These are phyloP conservation scores for Crithidia brevicula DNA, from an alignment of 208 protist genomes.

Conservation along the genomic window DNA sequence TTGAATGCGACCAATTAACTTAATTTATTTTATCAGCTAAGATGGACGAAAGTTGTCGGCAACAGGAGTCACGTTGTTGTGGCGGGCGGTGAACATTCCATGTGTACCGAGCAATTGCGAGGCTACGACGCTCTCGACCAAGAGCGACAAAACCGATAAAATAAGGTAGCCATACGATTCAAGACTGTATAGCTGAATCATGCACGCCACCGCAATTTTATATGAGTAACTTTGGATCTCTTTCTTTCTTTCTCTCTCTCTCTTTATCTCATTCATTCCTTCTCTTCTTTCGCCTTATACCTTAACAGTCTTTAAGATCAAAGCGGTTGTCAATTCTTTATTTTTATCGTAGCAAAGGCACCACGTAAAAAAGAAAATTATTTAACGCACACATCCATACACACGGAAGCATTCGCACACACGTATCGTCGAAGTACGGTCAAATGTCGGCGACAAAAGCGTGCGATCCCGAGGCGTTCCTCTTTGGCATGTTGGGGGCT, in stretches of 20 bases:
- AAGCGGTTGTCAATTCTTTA: neutral
- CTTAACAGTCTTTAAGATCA: neutral
- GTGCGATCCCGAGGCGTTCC: slow-evolving; percentile 69
- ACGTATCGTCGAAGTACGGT: too few species aligned
- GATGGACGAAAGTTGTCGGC: too few species aligned
- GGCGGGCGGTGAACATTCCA: too few species aligned
- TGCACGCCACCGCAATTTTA: neutral
- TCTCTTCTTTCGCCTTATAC: neutral
- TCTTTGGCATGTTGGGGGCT: slow-evolving; percentile 97
- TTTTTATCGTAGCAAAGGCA: neutral
- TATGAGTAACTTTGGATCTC: too few species aligned
- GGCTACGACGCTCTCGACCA: too few species aligned
- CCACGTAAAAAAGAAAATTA: too few species aligned
- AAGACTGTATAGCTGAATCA: too few species aligned
- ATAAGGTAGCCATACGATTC: too few species aligned
- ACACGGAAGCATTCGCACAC: neutral
- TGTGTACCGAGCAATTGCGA: too few species aligned
- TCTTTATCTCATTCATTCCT: neutral
- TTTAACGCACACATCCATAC: neutral
- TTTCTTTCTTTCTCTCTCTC: neutral
- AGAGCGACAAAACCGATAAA: neutral
- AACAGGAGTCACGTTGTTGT: slow-evolving; percentile 5
- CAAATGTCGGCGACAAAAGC: slow-evolving; percentile 27
- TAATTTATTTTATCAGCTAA: too few species aligned
- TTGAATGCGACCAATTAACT: too few species aligned